Evolutionary conservation across 352 stramenopile species (phyloP).

Genomic region (Blastocystis sp.): DNA sequence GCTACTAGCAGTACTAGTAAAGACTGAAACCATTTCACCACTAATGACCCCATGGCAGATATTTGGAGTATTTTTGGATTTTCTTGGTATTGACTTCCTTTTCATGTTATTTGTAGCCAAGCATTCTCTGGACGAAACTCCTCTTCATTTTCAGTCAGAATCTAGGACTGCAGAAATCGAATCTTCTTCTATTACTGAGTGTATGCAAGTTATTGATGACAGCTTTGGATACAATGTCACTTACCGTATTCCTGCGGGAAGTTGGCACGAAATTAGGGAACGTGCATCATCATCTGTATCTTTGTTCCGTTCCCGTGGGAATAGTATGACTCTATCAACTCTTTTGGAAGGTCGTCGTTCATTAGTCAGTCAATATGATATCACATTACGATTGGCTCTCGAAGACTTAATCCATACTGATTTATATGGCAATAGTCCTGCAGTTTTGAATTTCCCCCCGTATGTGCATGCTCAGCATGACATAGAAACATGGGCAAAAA

Average conservation of each 20-base stretch:
- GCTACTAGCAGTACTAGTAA: background rate
- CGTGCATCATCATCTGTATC: background rate
- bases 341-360: background rate
- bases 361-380: background rate
- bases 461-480: background rate
- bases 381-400: background rate
- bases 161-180: background rate
- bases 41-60: background rate
- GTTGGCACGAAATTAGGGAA: background rate
- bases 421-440: background rate
- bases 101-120: background rate
- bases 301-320: background rate
- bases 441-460: constrained; percentile 4
- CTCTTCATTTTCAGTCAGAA: background rate
- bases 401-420: background rate
- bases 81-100: background rate
- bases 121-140: background rate
- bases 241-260: background rate
- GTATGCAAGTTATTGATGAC: background rate
- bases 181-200: background rate
- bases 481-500: background rate
- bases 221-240: background rate
- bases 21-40: background rate
- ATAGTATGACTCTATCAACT: background rate
- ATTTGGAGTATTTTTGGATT: background rate